phyloP scores from a whole-genome alignment of 768 basidiomycete genomes.

The Xerocomus brunneocitrinus region DNA sequence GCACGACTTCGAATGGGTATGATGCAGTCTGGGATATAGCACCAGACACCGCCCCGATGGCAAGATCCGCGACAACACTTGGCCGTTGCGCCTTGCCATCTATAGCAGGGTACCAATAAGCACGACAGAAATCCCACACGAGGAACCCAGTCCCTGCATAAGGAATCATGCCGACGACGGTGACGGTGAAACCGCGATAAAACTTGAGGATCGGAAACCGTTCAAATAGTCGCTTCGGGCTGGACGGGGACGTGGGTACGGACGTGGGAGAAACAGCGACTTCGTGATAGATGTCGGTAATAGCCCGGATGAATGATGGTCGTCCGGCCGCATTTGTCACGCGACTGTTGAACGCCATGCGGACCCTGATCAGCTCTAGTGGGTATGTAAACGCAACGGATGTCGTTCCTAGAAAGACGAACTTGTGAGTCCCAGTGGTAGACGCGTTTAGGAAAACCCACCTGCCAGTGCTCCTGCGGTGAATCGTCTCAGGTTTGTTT shows the following conservation, averaged over 20 bases:
- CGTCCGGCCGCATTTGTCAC: constrained; percentile 27
- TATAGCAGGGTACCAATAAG: constrained; percentile 48
- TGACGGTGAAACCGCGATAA: constrained; percentile 96
- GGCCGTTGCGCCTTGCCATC: constrained; percentile 37
- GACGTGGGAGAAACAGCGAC: constrained; percentile 31
- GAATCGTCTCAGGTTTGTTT: constrained; percentile 80
- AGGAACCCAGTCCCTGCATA: constrained; percentile 96
- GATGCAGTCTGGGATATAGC: constrained; percentile 82
- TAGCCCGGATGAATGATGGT: constrained; percentile 52
- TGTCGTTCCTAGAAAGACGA: constrained; percentile 54
- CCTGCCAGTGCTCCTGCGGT: constrained; percentile 85
- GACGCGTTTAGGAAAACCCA: constrained; percentile 29
- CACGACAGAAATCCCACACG: constrained; percentile 77
- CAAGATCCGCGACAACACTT: constrained; percentile 60
- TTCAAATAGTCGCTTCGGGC: constrained; percentile 39
- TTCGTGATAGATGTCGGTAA: constrained; percentile 70
- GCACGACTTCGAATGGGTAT: constrained; percentile 92
- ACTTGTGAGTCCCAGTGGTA: not conserved
- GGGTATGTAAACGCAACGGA: constrained; percentile 95
- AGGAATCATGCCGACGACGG: constrained; percentile 87
- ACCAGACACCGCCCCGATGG: constrained; percentile 83
- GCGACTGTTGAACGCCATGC: constrained; percentile 69
- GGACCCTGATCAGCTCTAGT: constrained; percentile 90
- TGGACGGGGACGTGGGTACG: constrained; percentile 10
- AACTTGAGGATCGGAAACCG: constrained; percentile 80